Evolutionary conservation across 768 basidiomycete species (phyloP).

Genomic region (Amanita molliuscula): DNA sequence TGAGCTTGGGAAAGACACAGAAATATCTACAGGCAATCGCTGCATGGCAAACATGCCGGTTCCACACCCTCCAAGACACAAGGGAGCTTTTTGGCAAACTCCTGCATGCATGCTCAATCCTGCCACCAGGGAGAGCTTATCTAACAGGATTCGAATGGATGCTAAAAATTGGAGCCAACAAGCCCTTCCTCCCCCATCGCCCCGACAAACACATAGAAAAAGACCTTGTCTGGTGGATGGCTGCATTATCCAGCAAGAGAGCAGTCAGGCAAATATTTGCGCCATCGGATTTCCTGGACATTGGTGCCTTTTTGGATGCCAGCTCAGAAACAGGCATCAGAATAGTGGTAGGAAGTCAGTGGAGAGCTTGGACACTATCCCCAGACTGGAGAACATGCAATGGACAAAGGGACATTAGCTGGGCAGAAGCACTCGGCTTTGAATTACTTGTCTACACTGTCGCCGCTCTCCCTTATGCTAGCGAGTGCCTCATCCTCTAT

Average conservation of each 20-base stretch:
- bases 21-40: not conserved
- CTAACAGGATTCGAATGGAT: slow-evolving; percentile 28
- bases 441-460: slow-evolving; percentile 23
- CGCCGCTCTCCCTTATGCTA: not conserved
- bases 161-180: slow-evolving; percentile 9
- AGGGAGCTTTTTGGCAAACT: slow-evolving; percentile 29
- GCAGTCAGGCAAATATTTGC: not conserved
- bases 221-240: not conserved
- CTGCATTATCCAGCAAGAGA: no score
- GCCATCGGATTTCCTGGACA: slow-evolving; percentile 13
- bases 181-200: not conserved
- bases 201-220: not conserved
- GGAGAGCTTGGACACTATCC: slow-evolving; percentile 22
- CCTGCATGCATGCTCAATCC: slow-evolving; percentile 18
- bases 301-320: slow-evolving; percentile 25
- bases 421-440: slow-evolving; percentile 37
- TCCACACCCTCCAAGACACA: slow-evolving; percentile 23
- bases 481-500: no score
- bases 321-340: slow-evolving; percentile 19
- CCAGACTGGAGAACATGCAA: slow-evolving; percentile 18
- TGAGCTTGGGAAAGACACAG: not conserved
- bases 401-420: slow-evolving; percentile 27
- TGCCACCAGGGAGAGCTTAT: slow-evolving; percentile 23
- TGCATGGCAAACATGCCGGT: not conserved
- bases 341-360: slow-evolving; percentile 15